Evolutionary conservation across 2,329 filamentous ascomycete genomes (phyloP), one percentile per base, ranked within the genome.

Genomic region (Stemphylium beticola): DNA sequence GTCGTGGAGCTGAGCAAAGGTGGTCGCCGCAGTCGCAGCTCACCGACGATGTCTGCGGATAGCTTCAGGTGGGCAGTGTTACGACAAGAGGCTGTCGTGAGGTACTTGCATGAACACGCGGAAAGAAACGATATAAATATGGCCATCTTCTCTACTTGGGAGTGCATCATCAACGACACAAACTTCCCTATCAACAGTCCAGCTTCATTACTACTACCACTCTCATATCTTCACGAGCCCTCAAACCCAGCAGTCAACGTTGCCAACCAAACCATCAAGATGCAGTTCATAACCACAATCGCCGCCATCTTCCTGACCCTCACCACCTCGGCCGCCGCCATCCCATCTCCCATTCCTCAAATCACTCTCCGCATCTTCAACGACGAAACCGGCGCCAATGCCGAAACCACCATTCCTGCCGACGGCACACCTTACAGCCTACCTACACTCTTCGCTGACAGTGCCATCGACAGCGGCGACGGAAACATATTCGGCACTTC

Each of bases 211-310:
- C 22, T 7, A 24, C 22, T 24, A 24, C 22, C 20, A 6, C 20
- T 5, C 22, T 24, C 8, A 7, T 24, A 24, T 24, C 6, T 24
- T 7, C 22, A 24, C 22, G 8, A 24, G 4, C 22, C 22, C 15
- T 36, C 20, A 45, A 45, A 47, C 22, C 37, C 29, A n/a, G 24
- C 18, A 34, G 32, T 42, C 31, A 46, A 33, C 33, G 26, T 31
- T 15, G 31, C 18, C 50, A 17, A 24, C 24, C 33, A 45, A 50
- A 20, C 18, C 29, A 49, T 42, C 46, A 58, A 58, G 34, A 61
- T 61, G 58, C 49, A 59, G 43, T 58, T 61, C 49, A 58, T 55
- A 33, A 55, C 47, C 40, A 46, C 53, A n/a, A 14, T 61, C 36
- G 47, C 53, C 26, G 40, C 58, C 24, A 40, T 49, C 29, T 29